phyloP scores from a whole-genome alignment of 176 grass and related monocot species.

The Pontederia paniculata region DNA sequence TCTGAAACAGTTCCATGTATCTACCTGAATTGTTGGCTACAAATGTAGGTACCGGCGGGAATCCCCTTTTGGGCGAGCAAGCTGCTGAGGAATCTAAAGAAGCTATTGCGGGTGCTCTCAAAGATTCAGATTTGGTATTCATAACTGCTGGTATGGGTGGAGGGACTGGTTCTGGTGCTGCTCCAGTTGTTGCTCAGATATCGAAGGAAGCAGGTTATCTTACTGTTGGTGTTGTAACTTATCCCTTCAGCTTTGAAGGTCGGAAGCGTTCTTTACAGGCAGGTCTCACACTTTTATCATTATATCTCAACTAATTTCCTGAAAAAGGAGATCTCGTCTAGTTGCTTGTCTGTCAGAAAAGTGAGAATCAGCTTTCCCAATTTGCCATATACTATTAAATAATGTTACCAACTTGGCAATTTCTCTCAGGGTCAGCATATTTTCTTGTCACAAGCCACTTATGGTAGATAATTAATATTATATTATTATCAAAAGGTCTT shows the following conservation, averaged over 20 bases:
- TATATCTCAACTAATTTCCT: background rate
- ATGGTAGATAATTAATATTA: too few relatives aligned
- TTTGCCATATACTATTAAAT: too few relatives aligned
- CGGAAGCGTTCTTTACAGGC: constrained; percentile 94
- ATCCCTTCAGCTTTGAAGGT: constrained; percentile 93
- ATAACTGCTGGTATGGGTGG: constrained; percentile 98
- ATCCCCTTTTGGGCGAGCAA: constrained; percentile 79
- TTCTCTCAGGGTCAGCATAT: too few relatives aligned
- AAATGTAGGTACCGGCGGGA: constrained; percentile 68
- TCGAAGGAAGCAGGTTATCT: constrained; percentile 96
- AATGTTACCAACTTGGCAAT: too few relatives aligned
- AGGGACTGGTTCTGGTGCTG: constrained; percentile 84
- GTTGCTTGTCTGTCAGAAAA: too few relatives aligned
- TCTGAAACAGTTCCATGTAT: background rate
- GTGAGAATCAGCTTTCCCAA: too few relatives aligned
- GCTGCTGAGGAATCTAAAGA: constrained; percentile 94
- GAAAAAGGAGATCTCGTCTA: too few relatives aligned
- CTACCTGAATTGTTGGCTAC: background rate
- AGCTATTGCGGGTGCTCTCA: constrained; percentile 56
- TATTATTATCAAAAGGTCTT: too few relatives aligned
- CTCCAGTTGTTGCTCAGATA: constrained; percentile 97
- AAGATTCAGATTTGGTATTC: constrained; percentile 83
- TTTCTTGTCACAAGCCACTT: too few relatives aligned
- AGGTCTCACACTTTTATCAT: constrained; percentile 5
- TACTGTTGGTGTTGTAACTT: constrained; percentile 91